These are phyloP conservation scores for Wickerhamomyces sp. DNA, from an alignment of 1,139 yeast genomes.

Conservation along the genomic window DNA sequence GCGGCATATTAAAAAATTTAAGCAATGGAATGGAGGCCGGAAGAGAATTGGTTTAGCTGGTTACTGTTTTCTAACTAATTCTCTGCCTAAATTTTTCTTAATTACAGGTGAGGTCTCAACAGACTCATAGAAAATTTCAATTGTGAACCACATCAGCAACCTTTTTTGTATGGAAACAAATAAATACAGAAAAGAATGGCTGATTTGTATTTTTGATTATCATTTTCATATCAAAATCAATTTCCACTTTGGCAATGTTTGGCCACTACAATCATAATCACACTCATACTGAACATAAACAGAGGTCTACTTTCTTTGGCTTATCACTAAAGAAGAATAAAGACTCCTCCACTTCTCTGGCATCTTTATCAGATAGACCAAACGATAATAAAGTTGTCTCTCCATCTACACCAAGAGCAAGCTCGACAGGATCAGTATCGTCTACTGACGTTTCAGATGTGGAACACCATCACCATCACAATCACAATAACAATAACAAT, in stretches of 20 bases:
- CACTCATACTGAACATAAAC: background rate
- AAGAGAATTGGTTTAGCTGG: background rate
- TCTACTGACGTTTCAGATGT: conserved; percentile 1
- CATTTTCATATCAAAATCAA: too few relatives aligned
- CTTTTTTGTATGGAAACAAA: background rate
- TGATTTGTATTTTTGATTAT: background rate
- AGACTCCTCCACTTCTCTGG: background rate
- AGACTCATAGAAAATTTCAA: too few relatives aligned
- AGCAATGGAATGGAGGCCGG: too few relatives aligned
- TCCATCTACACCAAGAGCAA: background rate
- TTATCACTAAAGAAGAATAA: background rate
- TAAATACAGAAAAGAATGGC: conserved; percentile 3
- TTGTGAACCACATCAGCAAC: background rate
- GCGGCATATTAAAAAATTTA: too few relatives aligned
- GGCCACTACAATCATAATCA: too few relatives aligned
- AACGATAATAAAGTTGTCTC: background rate
- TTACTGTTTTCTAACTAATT: background rate
- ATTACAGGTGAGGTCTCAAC: too few relatives aligned
- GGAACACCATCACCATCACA: background rate
- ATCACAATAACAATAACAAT: background rate
- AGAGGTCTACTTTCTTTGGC: background rate
- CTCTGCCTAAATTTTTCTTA: background rate
- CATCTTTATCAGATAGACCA: background rate
- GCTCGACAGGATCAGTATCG: background rate
- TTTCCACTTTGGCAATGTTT: too few relatives aligned